Percentiles rank a stretch among this genome's conserved stretches.
Evolutionary conservation across 179 eudicot genomes (phyloP).

Genomic region (Beta macrorhiza): DNA sequence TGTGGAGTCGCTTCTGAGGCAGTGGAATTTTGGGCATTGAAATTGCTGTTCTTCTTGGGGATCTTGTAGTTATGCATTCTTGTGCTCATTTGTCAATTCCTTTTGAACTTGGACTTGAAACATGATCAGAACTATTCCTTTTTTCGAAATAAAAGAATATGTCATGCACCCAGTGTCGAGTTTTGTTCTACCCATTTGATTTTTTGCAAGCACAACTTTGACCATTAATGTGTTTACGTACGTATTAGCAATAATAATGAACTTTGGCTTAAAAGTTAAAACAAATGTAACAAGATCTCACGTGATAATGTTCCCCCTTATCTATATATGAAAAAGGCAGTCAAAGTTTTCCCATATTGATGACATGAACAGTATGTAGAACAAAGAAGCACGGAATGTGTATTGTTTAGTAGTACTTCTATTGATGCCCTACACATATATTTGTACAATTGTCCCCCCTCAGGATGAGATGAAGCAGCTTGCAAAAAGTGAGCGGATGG

Average conservation of each 20-base stretch:
- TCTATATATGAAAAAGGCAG: no score
- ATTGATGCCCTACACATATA: background rate
- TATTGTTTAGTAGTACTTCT: background rate
- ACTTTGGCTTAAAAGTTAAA: no score
- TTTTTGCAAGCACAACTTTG: background rate
- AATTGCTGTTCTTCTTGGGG: no score
- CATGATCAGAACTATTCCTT: background rate
- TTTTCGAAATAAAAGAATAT: no score
- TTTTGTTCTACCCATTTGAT: background rate
- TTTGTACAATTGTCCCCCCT: background rate
- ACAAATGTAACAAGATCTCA: no score
- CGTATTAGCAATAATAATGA: no score
- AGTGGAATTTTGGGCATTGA: no score
- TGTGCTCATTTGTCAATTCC: background rate
- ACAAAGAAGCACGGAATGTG: no score
- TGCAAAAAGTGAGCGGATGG: constrained; percentile 64
- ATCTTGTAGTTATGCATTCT: no score
- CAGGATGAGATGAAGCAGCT: constrained; percentile 81
- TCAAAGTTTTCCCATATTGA: no score
- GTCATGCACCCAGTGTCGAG: background rate
- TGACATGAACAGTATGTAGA: background rate
- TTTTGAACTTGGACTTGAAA: background rate
- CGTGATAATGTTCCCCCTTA: no score
- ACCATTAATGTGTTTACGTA: no score
- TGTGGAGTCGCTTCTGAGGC: background rate